These are phyloP conservation scores for Vinca major DNA, from an alignment of 305 asterid genomes.

Conservation along the genomic window DNA sequence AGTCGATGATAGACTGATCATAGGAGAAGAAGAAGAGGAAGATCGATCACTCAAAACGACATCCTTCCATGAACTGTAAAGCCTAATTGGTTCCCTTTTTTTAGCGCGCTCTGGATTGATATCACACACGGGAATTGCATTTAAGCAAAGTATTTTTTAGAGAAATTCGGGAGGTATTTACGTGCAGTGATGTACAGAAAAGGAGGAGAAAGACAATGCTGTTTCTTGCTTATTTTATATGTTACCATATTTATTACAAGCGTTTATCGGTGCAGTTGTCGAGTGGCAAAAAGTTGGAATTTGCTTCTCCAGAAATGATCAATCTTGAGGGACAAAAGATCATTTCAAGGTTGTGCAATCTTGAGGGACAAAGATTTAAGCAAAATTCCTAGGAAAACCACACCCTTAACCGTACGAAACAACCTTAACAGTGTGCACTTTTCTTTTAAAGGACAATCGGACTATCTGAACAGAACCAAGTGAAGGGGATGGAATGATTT, in stretches of 20 bases:
- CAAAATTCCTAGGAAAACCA: too few species aligned
- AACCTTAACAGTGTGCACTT: too few species aligned
- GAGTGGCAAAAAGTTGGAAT: background rate
- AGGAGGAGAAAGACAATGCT: background rate
- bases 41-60: background rate
- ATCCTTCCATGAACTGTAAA: slow-evolving; percentile 5
- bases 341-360: too few species aligned
- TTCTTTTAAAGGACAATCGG: too few species aligned
- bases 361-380: too few species aligned
- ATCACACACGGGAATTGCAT: slow-evolving; percentile 29
- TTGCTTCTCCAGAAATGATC: background rate
- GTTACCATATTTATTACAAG: too few species aligned
- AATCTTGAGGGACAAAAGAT: too few species aligned
- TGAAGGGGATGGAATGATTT: too few species aligned
- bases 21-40: background rate
- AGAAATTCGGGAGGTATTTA: slow-evolving; percentile 17
- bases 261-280: background rate
- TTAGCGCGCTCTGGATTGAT: background rate
- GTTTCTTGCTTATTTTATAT: too few species aligned
- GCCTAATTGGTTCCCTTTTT: background rate
- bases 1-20: background rate
- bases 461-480: too few species aligned
- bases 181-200: background rate
- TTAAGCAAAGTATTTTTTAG: slow-evolving; percentile 6
- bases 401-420: too few species aligned